These are phyloP conservation scores for Phallus indusiatus DNA, from an alignment of 768 basidiomycete genomes.

Conservation along the genomic window DNA sequence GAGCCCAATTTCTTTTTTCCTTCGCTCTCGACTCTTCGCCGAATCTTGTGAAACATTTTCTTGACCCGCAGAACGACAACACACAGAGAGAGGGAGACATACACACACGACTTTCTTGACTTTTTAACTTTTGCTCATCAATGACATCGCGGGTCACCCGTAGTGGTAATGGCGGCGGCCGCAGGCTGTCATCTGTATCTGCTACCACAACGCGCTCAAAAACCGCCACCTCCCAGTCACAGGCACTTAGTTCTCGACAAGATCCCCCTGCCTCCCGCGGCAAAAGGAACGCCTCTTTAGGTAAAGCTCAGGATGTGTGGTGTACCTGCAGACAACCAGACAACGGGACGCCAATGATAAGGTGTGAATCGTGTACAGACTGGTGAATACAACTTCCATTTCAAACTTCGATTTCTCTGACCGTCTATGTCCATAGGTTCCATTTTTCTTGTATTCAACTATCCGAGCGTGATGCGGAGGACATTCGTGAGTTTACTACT, in stretches of 20 bases:
- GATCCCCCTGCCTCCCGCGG: background rate
- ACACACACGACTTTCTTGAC: background rate
- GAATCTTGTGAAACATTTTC: too few species aligned
- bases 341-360: constrained; percentile 76
- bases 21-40: too few species aligned
- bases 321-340: constrained; percentile 64
- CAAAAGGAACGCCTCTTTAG: constrained; percentile 9
- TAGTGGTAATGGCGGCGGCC: background rate
- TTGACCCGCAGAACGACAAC: too few species aligned
- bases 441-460: constrained; percentile 73
- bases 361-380: constrained; percentile 58
- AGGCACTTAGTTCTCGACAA: background rate
- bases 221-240: background rate
- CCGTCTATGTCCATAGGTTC: constrained; percentile 42
- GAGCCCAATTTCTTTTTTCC: too few species aligned
- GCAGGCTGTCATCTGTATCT: background rate
- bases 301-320: constrained; percentile 24
- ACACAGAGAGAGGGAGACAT: too few species aligned
- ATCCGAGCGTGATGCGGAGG: constrained; percentile 54
- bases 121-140: background rate
- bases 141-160: background rate
- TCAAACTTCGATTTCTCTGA: background rate
- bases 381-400: constrained; percentile 39
- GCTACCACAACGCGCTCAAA: constrained; percentile 1
- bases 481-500: constrained; percentile 54